These are phyloP conservation scores for Cercospora janseana DNA, from an alignment of 2,329 filamentous ascomycete genomes.

Conservation along the genomic window DNA sequence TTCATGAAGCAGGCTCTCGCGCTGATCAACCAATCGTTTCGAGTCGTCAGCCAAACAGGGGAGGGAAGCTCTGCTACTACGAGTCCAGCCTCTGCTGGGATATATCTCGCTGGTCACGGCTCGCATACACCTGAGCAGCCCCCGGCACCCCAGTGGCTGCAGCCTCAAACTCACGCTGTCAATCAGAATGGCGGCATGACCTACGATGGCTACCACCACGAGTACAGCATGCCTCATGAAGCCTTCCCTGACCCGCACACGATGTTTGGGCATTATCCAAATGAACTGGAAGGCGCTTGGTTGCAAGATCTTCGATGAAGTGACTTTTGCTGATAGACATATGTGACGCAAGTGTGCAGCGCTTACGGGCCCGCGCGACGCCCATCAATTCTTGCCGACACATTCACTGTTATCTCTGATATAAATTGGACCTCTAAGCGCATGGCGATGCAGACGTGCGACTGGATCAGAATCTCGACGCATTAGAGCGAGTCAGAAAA, in stretches of 20 bases:
- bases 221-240: constrained; percentile 15
- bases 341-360: neutral
- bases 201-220: constrained; percentile 18
- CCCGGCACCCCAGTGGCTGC: constrained; percentile 17
- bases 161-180: constrained; percentile 12
- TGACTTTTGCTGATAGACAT: too few relatives aligned
- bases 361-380: too few relatives aligned
- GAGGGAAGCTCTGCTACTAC: constrained; percentile 19
- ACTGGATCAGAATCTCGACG: too few relatives aligned
- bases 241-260: constrained; percentile 16
- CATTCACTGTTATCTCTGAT: too few relatives aligned
- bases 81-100: constrained; percentile 18
- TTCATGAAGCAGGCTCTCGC: constrained; percentile 45
- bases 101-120: constrained; percentile 13
- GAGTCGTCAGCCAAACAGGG: constrained; percentile 14
- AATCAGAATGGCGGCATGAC: constrained; percentile 13
- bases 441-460: too few relatives aligned
- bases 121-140: constrained; percentile 18
- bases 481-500: too few relatives aligned
- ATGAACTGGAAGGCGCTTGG: constrained; percentile 12
- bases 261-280: constrained; percentile 17
- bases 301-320: constrained; percentile 12
- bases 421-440: too few relatives aligned
- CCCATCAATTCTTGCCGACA: too few relatives aligned
- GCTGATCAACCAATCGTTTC: constrained; percentile 25